Base-by-base conservation (phyloP, 2,329 filamentous ascomycete species). In the Pseudogymnoascus sp. region DNA sequence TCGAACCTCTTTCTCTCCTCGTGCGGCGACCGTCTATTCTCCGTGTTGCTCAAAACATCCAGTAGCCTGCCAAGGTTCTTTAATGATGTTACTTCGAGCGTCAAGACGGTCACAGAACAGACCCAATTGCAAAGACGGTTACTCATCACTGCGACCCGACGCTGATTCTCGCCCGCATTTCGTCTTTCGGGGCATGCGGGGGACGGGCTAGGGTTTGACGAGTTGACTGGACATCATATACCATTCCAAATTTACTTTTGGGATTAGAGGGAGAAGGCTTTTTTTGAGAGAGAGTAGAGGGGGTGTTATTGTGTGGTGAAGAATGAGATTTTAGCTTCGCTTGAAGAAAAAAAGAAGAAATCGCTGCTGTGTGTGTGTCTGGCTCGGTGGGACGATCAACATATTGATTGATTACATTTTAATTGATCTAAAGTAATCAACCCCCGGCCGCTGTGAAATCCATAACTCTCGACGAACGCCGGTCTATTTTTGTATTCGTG, bases 51-150 rank as follows among this genome's bases (percentile, higher is more conserved):
- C 69, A 67, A 36, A 66, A 66, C 67, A 69, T 67, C 70, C 66
- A 36, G 63, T 35, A 60, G 47, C 59, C 43, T 60, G 35, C 28
- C 60, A 37, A 37, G 36, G 59, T 58, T 53, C 58, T 62, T 61
- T 66, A 57, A 70, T 71, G 69, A 64, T 70, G 68, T 64, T 63
- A 62, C 63, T 59, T 63, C 63, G 69, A 72, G 71, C 66, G 71
- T 73, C 71, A 70, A 66, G 66, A 63, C 63, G 66, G 62, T 64
- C 68, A 71, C 70, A 73, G 71, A 79, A 66, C 62, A 67, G 76
- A 76, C 76, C 82, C 80, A 89, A 93, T 93, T 91, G 88, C 88
- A 90, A 78, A 74, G 79, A 79, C 62, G 77, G 80, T 75, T 77
- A 73, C 76, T 76, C 75, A 76, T 18, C 79, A 78, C 73, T 77